These are phyloP conservation scores for Stenocarpella maydis DNA, from an alignment of 2,329 filamentous ascomycete species.

Conservation along the genomic window DNA sequence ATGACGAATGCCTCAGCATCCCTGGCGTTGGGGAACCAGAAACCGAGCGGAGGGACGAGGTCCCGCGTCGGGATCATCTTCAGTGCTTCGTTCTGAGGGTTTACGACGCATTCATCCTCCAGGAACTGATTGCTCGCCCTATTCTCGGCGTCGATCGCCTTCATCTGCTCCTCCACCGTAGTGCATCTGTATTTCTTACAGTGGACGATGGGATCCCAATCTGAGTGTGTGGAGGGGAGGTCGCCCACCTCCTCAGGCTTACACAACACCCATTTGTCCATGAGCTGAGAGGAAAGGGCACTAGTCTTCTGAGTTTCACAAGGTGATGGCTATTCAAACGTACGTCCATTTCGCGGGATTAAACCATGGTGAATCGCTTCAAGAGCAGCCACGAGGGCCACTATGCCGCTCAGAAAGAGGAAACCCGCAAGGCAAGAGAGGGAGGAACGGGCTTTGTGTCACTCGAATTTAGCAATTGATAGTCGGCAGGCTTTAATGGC, in stretches of 20 bases:
- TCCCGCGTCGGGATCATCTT: no score
- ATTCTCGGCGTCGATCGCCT: background rate
- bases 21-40: background rate
- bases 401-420: background rate
- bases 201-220: background rate
- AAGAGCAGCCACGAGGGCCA: background rate
- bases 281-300: background rate
- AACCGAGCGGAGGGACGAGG: no score
- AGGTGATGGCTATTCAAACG: background rate
- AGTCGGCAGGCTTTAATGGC: background rate
- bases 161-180: background rate
- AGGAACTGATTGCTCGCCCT: background rate
- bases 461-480: background rate
- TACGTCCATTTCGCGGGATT: background rate
- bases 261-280: background rate
- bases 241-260: background rate
- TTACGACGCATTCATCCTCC: no score
- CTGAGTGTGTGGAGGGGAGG: background rate
- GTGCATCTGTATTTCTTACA: background rate
- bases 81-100: no score
- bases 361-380: background rate
- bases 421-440: background rate
- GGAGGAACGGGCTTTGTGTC: background rate
- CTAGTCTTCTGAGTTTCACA: background rate
- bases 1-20: conserved; percentile 1